These are phyloP conservation scores for Bolboschoenoplectus hybrid DNA, from an alignment of 202 grass and related monocot genomes.

Conservation along the genomic window DNA sequence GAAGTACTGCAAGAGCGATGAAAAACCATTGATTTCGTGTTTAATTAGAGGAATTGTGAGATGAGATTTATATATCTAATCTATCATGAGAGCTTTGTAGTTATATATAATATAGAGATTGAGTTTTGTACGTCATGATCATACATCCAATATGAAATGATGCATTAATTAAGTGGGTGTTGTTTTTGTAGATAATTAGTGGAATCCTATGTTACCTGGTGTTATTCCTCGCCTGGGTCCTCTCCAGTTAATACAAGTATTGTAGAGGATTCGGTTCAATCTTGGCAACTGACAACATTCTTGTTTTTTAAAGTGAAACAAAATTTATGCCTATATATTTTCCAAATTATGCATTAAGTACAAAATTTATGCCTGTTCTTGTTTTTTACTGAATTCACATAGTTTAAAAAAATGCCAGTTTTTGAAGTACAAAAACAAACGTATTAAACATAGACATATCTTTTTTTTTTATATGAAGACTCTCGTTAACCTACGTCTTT, in stretches of 20 bases:
- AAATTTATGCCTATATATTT: too few species aligned
- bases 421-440: too few species aligned
- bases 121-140: constrained; percentile 37
- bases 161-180: constrained; percentile 9
- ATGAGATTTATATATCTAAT: neutral
- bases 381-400: too few species aligned
- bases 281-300: neutral
- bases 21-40: neutral
- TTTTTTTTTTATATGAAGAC: too few species aligned
- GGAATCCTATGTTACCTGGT: constrained; percentile 13
- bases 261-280: neutral
- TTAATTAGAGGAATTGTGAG: constrained; percentile 7
- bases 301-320: too few species aligned
- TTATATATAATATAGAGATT: constrained; percentile 4
- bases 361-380: too few species aligned
- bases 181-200: constrained; percentile 3
- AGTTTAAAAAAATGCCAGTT: too few species aligned
- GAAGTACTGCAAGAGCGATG: neutral
- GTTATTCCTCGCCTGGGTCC: neutral
- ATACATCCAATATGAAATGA: neutral
- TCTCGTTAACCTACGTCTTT: too few species aligned
- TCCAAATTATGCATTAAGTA: too few species aligned
- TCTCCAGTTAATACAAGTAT: neutral
- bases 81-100: constrained; percentile 1
- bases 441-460: too few species aligned